A percentile compares a stretch with the other conserved stretches of the same genome.
phyloP scores from a whole-genome alignment of 441 rosid species.

The Brassica balearica region DNA sequence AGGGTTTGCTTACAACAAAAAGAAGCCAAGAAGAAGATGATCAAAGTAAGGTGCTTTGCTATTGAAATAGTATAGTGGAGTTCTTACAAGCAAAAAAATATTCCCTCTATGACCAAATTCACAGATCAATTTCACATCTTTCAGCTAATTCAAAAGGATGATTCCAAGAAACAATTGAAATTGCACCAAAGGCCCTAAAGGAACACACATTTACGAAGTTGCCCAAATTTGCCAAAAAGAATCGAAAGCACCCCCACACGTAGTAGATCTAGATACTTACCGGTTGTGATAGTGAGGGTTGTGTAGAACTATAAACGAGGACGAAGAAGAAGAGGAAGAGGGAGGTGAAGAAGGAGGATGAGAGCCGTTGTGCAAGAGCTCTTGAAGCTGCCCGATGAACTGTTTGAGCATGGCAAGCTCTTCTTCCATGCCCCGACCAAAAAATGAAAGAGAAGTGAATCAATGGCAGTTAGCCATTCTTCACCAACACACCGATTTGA shows the following conservation, averaged over 20 bases:
- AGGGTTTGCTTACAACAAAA: too few relatives aligned
- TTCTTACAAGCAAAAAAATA: background rate
- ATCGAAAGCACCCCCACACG: background rate
- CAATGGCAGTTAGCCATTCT: constrained; percentile 36
- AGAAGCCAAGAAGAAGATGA: constrained; percentile 8
- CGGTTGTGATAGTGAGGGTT: constrained; percentile 45
- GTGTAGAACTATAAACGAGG: constrained; percentile 46
- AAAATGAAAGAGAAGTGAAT: background rate
- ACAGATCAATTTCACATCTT: constrained; percentile 16
- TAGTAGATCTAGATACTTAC: constrained; percentile 45
- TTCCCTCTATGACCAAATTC: background rate
- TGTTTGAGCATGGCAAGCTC: constrained; percentile 98
- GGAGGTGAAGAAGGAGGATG: constrained; percentile 49
- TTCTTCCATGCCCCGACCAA: constrained; percentile 72
- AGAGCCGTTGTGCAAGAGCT: constrained; percentile 77
- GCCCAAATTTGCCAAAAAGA: background rate
- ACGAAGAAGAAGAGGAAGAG: constrained; percentile 27
- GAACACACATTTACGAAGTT: constrained; percentile 12
- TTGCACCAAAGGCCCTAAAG: background rate
- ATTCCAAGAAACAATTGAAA: background rate
- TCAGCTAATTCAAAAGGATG: constrained; percentile 1
- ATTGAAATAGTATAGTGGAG: background rate
- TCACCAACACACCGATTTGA: background rate
- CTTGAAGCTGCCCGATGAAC: constrained; percentile 92
- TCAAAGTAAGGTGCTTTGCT: background rate